Evolutionary conservation across 2,329 filamentous ascomycete species (phyloP).

Genomic region (Sporothrix pallida): DNA sequence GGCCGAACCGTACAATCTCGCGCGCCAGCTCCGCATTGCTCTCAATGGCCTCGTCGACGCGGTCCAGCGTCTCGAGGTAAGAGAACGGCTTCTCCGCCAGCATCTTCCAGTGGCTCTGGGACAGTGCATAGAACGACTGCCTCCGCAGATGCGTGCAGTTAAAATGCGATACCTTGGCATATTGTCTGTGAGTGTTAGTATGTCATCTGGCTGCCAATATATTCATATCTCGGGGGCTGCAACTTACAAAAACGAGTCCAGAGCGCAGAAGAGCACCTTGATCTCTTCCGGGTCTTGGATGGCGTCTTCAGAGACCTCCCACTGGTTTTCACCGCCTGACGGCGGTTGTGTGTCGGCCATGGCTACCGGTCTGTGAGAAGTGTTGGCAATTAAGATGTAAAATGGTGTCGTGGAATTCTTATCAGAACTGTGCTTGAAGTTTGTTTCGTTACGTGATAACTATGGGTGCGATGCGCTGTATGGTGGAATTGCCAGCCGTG

Average conservation of each 20-base stretch:
- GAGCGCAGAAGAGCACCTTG: conserved; percentile 75
- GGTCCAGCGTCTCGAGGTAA: conserved; percentile 76
- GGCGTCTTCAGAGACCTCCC: conserved; percentile 34
- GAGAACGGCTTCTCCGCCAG: conserved; percentile 82
- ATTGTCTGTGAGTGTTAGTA: conserved; percentile 65
- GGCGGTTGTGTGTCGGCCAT: conserved; percentile 5
- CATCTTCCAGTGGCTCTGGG: conserved; percentile 80
- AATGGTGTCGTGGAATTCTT: not conserved
- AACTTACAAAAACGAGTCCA: conserved; percentile 91
- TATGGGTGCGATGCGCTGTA: not conserved
- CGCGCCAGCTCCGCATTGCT: conserved; percentile 82
- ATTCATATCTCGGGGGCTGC: not conserved
- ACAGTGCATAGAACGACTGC: conserved; percentile 91
- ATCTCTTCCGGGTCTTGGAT: conserved; percentile 75
- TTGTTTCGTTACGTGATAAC: not conserved
- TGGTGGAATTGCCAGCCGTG: not conserved
- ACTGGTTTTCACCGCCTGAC: conserved; percentile 21
- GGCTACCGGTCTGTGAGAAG: no score
- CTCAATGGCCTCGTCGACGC: conserved; percentile 87
- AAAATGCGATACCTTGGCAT: conserved; percentile 82
- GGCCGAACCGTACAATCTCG: conserved; percentile 72
- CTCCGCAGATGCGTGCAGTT: conserved; percentile 90
- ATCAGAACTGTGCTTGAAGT: not conserved
- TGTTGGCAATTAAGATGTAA: no score
- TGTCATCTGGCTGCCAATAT: not conserved